Evolutionary conservation across 2,329 filamentous ascomycete species (phyloP), one percentile per base, ranked within the genome.

Genomic region (Phymatotrichopsis omnivora): DNA sequence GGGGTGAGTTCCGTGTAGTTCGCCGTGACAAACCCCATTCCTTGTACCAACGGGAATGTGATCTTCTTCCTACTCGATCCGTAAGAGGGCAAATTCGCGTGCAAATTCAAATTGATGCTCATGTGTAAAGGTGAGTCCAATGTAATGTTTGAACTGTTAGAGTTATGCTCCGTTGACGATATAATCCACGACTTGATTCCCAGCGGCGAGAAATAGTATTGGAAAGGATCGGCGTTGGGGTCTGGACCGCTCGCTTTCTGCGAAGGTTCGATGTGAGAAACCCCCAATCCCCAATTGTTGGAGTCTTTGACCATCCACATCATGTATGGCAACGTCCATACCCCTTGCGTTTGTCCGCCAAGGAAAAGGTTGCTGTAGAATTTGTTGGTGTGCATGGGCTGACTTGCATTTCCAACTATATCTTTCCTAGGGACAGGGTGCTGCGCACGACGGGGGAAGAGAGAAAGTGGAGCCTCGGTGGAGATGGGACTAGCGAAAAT

Each of bases 11-110:
- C 76, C 42, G 70, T 71, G 63, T 87, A 96, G 14, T 82, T 63
- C 0, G 72, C 87, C 4, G 87, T 95, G 14, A 94, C 69, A 57
- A 86, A 93, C 0, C 76, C 80, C 77, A 93, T 91, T 8, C 91
- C 91, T 60, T 96, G 89, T 0, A 93, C 77, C 6, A 95, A 61
- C 0, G 87, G 86, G 54, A 93, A 85, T 0, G 75, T 80, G 16
- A 96, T 72, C 14, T 46, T 49, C 31, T 51, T 53, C n/a, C 53
- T 1, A 73, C 68, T 0, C 80, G 73, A 1, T 68, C 62, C 6
- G 72, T 69, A 2, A 67, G 67, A n/a, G 63, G 60, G 17, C 69
- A 66, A 2, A 71, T 69, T 39, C 67, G 72, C 24, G 39, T 55
- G 52, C n/a, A 96, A 68, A 33, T 82, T 80, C 34, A 85, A 76